Evolutionary conservation across 1,139 yeast species (phyloP).

Genomic region (Suhomyces wounanorum): DNA sequence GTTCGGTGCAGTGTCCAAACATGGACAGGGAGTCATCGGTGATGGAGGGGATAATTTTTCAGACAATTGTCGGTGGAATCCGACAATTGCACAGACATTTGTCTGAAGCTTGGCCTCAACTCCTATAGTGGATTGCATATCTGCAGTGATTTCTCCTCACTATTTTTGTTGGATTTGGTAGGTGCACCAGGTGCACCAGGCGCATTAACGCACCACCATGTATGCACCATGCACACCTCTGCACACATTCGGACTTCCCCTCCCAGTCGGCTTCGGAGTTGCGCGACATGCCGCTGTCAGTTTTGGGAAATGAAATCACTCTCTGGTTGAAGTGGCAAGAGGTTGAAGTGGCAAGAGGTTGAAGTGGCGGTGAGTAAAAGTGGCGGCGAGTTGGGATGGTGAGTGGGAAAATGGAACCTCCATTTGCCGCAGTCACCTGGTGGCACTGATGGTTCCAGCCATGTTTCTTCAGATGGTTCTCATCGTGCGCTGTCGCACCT

Average conservation of each 20-base stretch:
- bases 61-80: not conserved
- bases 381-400: not conserved
- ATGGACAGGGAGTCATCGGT: too few species aligned
- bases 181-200: conserved; percentile 7
- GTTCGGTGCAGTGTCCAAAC: too few species aligned
- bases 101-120: conserved; percentile 1
- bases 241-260: conserved; percentile 11
- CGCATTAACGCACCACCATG: conserved; percentile 2
- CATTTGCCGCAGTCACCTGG: not conserved
- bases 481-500: conserved; percentile 1
- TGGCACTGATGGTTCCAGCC: not conserved
- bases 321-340: not conserved
- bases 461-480: not conserved
- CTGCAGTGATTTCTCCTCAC: conserved; percentile 8
- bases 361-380: not conserved
- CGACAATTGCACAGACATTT: not conserved
- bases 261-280: conserved; percentile 5
- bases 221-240: not conserved
- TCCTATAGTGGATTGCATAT: not conserved
- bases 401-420: not conserved
- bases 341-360: not conserved
- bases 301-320: not conserved
- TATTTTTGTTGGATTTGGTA: conserved; percentile 10
- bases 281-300: not conserved
- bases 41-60: too few species aligned